Evolutionary conservation across 2,329 filamentous ascomycete genomes (phyloP), one percentile per base, ranked within the genome.

Genomic region (Ophiostoma novo-ulmi): DNA sequence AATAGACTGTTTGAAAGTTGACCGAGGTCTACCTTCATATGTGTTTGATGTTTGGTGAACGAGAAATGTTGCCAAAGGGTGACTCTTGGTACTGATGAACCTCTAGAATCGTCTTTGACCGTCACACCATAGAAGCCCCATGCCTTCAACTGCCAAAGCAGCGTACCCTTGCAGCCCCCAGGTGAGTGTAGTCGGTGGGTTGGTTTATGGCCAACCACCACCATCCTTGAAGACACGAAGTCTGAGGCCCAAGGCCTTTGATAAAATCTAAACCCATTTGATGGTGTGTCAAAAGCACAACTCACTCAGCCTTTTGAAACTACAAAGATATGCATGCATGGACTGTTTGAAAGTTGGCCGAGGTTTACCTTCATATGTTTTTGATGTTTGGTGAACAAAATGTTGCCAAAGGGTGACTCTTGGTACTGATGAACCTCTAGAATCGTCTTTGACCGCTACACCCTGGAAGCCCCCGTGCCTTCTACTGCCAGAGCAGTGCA

Each of bases 41-140:
- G 26, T 64, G 36, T 55, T 31, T 4, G 52, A 58, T 58, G 52
- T 58, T 22, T 58, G 52, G 52, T 58, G 52, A 58, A 22, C 52
- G 20, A n/a, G 20, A n/a, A 22, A 20, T 36, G 14, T 64, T 20
- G 58, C 31, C 58, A 64, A 61, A 64, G 35, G n/a, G 58, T 38
- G 58, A 64, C 58, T 64, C 26, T 64, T 64, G 58, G 58, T 64
- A 64, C 58, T 64, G 58, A 64, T 36, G 31, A 64, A 64, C 58
- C 58, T 64, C 22, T 64, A 38, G 26, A 64, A 36, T 64, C 58
- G 58, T 36, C 58, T 64, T 64, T 64, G 58, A 17, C 58, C 17
- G 58, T 31, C 5, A 36, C 58, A 64, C 58, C 31, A 7, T 20
- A 26, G 8, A 36, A 64, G 58, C 58, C 58, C 58, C 58, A 13